phyloP scores from a whole-genome alignment of 495 filamentous ascomycete species.

The Aspergillus haitiensis region DNA sequence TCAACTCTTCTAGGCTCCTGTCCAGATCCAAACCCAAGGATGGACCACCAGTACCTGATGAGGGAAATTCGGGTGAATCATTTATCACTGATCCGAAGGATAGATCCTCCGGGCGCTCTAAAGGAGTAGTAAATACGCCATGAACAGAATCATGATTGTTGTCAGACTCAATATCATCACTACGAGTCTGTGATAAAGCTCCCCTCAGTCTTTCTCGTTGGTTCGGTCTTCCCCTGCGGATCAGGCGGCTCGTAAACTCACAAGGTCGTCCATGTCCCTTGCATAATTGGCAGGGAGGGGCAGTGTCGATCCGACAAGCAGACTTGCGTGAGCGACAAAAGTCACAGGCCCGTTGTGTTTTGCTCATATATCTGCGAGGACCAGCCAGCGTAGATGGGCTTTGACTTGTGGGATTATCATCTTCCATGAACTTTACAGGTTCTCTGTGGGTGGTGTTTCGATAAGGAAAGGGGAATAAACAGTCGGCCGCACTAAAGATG shows the following conservation, averaged over 20 bases:
- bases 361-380: constrained; percentile 10
- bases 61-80: background rate
- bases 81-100: background rate
- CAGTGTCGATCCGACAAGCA: constrained; percentile 4
- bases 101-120: background rate
- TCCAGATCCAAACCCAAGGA: background rate
- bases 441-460: background rate
- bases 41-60: background rate
- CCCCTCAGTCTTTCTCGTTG: background rate
- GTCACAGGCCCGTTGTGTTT: constrained; percentile 10
- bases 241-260: constrained; percentile 4
- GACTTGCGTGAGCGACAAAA: constrained; percentile 7
- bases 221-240: background rate
- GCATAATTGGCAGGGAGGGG: constrained; percentile 6
- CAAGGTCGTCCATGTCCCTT: background rate
- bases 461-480: too few relatives aligned
- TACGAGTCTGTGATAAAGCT: background rate
- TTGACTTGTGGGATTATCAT: background rate
- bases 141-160: background rate
- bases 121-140: background rate
- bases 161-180: background rate
- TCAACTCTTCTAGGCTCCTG: background rate
- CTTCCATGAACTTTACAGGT: background rate
- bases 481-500: too few relatives aligned
- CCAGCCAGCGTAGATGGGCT: background rate